Evolutionary conservation across 2,329 filamentous ascomycete species (phyloP), one percentile per base, ranked within the genome.

Genomic region (Chrysoporthe puriensis): DNA sequence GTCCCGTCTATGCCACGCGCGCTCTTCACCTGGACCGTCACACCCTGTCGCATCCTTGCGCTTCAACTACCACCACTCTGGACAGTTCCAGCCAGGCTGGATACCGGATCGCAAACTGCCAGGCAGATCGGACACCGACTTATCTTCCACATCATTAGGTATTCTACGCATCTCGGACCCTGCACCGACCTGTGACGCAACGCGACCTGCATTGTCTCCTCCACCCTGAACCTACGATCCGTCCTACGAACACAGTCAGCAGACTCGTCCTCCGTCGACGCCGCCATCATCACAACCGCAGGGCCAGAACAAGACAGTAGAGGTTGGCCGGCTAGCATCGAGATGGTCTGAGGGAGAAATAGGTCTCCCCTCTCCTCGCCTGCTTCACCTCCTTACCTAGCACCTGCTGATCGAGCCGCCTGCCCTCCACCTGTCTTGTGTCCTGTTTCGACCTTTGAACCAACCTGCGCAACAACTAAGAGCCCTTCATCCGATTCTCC

Each of bases 331-430:
- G 62, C 56, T 48, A 58, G 54, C 44, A 58, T 63, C 68, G 68
- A 67, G 44, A 69, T 69, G 68, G 68, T 69, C 57, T 64, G 59
- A 69, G 21, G 44, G 36, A 26, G 57, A 46, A 18, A 21, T 21
- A 32, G 9, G 36, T 34, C 21, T 18, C 46, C 52, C 34, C 50
- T 46, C 40, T 44, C 63, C 54, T 34, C 14, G 8, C 9, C 43
- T 48, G 34, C 62, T 36, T 42, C 43, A 56, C 50, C 46, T 63
- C 40, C 21, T 43, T 40, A 34, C 50, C 62, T 34, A 43, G 8
- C 14, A 56, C 40, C 48, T 16, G 36, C 40, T 43, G 8, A 43
- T 11, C 40, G 1, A 48, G 43, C 43, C 42, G 36, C 32, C 42
- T 8, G 36, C 7, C 48, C 18, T 34, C 43, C 16, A 6, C n/a